Base-by-base conservation (phyloP, 768 basidiomycete species). In the Ramaria rubella region DNA sequence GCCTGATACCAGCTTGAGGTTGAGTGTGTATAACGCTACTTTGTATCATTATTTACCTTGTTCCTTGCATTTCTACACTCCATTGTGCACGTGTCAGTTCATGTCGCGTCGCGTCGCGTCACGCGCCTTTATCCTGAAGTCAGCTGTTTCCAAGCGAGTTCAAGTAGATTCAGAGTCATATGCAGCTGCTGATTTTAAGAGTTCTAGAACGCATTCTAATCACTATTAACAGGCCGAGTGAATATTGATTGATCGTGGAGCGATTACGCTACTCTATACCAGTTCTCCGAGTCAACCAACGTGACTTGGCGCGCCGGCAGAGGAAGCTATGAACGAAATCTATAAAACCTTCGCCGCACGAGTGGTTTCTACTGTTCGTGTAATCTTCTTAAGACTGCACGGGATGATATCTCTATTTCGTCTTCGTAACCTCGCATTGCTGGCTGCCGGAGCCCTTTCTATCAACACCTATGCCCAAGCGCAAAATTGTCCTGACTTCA, bases 401-500 rank as follows among this genome's bases (percentile, higher is more conserved):
- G 33, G 34, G 2, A 56, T 56, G 55, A 26, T 56, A 6, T 19
- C 40, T 11, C 19, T 4, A 4, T n/a, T 23, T 48, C 31, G 31
- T 24, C 21, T 48, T 31, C 15, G 43, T n/a, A 34, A 44, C 15
- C 21, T 54, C n/a, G 55, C 44, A 17, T 9, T 56, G 2, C 21
- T 45, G 11, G 55, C 55, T 27, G 17, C 43, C 23, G 24, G n/a
- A n/a, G n/a, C 30, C 44, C 23, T 56, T n/a, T 23, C 55, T 51
- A 55, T 68, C 17, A 61, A 64, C 51, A 62, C 54, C 15, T 33
- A 51, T 33, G 61, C 58, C 17, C 59, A 61, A 6, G 69, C 68
- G 23, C 27, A 33, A 19, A 67, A 72, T 57, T 87, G 86, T 62
- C 83, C 82, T 24, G 81, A 84, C 64, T 87, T 77, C 64, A 80